phyloP scores from a whole-genome alignment of 2,329 filamentous ascomycete genomes.

The Keithomyces neogunnii region DNA sequence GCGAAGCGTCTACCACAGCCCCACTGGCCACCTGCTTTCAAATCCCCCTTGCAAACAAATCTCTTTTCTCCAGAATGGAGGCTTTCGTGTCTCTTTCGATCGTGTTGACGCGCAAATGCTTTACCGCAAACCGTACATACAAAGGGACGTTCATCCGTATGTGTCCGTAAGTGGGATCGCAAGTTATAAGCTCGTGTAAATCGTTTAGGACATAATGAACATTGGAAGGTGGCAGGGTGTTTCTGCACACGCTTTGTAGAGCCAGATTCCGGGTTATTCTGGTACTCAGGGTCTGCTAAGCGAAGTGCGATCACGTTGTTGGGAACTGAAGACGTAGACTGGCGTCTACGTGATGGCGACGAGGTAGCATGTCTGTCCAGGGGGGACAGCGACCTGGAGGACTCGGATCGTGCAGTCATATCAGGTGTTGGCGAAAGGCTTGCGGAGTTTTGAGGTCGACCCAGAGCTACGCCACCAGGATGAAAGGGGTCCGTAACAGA shows the following conservation, averaged over 20 bases:
- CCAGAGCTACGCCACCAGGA: slow-evolving; percentile 31
- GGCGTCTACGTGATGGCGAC: slow-evolving; percentile 34
- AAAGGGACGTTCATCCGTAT: slow-evolving; percentile 94
- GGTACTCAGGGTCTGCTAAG: slow-evolving; percentile 79
- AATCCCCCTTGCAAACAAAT: slow-evolving; percentile 88
- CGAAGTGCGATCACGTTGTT: slow-evolving; percentile 73
- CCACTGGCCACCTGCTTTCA: slow-evolving; percentile 79
- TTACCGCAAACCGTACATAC: slow-evolving; percentile 96
- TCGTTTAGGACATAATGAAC: slow-evolving; percentile 83
- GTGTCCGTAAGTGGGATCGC: slow-evolving; percentile 87
- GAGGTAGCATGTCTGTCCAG: slow-evolving; percentile 40
- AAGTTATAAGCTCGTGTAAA: slow-evolving; percentile 97
- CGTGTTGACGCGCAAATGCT: slow-evolving; percentile 93
- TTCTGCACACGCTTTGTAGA: slow-evolving; percentile 83
- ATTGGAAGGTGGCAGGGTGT: slow-evolving; percentile 95
- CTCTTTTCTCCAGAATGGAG: slow-evolving; percentile 97
- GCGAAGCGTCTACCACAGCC: slow-evolving; percentile 91
- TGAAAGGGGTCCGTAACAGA: slow-evolving; percentile 55
- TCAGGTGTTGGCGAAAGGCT: slow-evolving; percentile 44
- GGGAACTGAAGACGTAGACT: slow-evolving; percentile 55
- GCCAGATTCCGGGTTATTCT: slow-evolving; percentile 53
- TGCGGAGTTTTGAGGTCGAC: slow-evolving; percentile 29
- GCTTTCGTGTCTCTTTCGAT: slow-evolving; percentile 93
- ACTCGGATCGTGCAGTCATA: slow-evolving; percentile 34
- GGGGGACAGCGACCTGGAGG: slow-evolving; percentile 50